phyloP scores from a whole-genome alignment of 208 protist species.

The Naegleria lovaniensis region DNA sequence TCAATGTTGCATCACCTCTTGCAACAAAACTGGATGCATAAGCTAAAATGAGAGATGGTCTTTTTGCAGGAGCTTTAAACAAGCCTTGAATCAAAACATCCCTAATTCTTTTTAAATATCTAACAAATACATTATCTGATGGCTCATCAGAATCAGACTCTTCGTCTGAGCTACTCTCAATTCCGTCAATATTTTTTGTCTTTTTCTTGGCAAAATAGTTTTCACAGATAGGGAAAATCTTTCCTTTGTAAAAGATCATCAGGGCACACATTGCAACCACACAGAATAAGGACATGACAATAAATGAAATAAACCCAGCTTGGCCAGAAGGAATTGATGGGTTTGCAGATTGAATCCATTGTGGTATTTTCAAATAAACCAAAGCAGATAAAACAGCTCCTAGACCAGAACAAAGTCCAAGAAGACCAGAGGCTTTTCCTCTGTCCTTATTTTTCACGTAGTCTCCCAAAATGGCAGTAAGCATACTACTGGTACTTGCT shows the following conservation, averaged over 20 bases:
- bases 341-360: not conserved
- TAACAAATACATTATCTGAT: not conserved
- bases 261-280: not conserved
- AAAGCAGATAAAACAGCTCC: slow-evolving; percentile 13
- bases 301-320: not conserved
- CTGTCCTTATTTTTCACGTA: not conserved
- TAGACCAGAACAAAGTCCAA: not conserved
- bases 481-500: not conserved
- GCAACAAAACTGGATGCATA: slow-evolving; percentile 16
- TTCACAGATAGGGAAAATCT: not conserved
- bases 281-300: not conserved
- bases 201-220: not conserved
- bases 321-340: not conserved
- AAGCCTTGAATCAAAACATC: not conserved
- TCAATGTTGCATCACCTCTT: not conserved
- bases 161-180: not conserved
- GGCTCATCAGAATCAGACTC: not conserved
- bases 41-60: not conserved
- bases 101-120: not conserved
- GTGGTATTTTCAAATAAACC: not conserved
- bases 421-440: slow-evolving; percentile 3
- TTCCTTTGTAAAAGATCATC: not conserved
- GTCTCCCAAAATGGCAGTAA: slow-evolving; percentile 17
- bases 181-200: not conserved
- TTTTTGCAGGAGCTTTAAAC: not conserved